Base-by-base conservation (phyloP, 83 land plant genomes). In the Isoetes engelmannii region DNA sequence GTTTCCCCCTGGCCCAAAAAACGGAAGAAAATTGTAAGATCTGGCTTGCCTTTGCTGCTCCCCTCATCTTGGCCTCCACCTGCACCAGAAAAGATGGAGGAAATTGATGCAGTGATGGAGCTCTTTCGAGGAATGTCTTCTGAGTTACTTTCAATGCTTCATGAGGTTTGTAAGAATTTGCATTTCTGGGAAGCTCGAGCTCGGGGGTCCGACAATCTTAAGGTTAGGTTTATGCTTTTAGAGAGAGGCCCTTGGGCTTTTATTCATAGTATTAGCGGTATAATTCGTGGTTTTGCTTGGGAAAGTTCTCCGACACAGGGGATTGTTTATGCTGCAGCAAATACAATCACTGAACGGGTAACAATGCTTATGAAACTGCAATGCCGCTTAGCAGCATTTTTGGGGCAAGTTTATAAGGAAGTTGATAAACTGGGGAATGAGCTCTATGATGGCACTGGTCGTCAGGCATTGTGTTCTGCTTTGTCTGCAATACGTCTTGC, bases 211-310 rank as follows among this genome's bases (percentile, higher is more conserved):
- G 57, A 67, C 37, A 7, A 13, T 13, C 44, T 46, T 55, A 67
- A 46, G 49, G 15, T 67, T 17, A 43, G 63, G 17, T 67, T 67
- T 15, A 67, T 67, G 63, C 58, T 67, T 48, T 47, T 67, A 19
- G 69, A 67, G 37, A 67, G 69, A 48, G 69, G 69, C 5, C 69
- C 69, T 3, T 12, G 1, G 21, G 69, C 69, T 48, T 67, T 67
- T 67, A 57, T 67, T 17, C 48, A 67, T 5, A 57, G 69, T 10
- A 47, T 67, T 6, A 15, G 19, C 15, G 19, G 53, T 4, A 46
- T 67, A 19, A 17, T 67, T 5, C 63, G 17, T 15, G 69, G 21
- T 9, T 67, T 17, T 17, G 49, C 37, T 5, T 46, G 13, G 6
- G 69, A 67, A 47, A 13, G 63, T 37, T 67, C 69, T 47, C 61